phyloP scores from a whole-genome alignment of 2,329 filamentous ascomycete species.

The Calonectria naviculata region DNA sequence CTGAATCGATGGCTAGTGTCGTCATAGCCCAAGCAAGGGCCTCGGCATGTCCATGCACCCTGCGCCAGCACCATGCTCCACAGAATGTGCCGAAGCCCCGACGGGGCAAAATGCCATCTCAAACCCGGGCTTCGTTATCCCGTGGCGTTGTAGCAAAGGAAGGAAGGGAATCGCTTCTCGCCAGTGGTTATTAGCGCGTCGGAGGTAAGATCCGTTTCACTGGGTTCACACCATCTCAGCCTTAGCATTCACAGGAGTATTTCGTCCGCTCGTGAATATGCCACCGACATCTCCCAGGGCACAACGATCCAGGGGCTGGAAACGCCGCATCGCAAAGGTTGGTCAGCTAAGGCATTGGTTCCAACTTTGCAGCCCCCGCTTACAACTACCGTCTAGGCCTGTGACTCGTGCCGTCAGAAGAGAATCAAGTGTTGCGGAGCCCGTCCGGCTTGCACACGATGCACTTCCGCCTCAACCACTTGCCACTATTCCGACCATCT shows the following conservation, averaged over 20 bases:
- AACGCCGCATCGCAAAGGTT: slow-evolving; percentile 14
- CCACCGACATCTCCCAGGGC: not conserved
- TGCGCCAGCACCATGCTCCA: too few species aligned
- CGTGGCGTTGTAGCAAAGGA: not conserved
- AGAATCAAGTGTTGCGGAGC: slow-evolving; percentile 10
- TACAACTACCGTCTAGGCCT: not conserved
- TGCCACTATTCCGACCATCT: slow-evolving; percentile 14
- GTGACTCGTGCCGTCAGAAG: slow-evolving; percentile 12
- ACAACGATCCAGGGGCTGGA: slow-evolving; percentile 8
- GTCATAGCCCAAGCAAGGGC: not conserved
- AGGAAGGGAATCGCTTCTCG: not conserved
- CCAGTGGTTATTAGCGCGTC: too few species aligned
- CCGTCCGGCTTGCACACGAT: slow-evolving; percentile 4
- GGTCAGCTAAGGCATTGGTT: not conserved
- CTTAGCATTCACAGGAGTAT: not conserved
- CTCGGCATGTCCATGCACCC: not conserved
- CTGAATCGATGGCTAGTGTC: not conserved
- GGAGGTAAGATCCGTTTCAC: not conserved
- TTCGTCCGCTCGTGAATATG: not conserved
- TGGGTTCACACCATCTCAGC: not conserved
- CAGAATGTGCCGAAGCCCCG: not conserved
- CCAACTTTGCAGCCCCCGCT: not conserved
- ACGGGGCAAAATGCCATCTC: not conserved
- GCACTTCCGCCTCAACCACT: not conserved
- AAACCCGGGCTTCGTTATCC: not conserved